Percentiles rank a stretch among this genome's conserved stretches.
These are phyloP conservation scores for Fraxinus pennsylvanica DNA, from an alignment of 257 asterid genomes.

Conservation along the genomic window DNA sequence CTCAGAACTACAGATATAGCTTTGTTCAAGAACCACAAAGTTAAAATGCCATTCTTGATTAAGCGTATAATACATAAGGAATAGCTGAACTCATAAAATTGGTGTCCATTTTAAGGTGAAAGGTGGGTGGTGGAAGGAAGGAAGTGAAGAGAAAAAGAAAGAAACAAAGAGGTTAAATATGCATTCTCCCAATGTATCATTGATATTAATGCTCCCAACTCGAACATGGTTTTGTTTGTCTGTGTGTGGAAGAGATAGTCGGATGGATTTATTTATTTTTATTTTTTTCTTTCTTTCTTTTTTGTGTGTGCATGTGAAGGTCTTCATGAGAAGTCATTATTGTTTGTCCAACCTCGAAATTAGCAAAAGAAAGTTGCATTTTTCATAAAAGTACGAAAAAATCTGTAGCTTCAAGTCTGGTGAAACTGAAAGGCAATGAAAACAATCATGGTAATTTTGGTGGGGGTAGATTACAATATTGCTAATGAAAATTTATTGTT, in stretches of 20 bases:
- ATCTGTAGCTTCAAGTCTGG: slow-evolving; percentile 4
- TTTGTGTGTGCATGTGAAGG: not conserved
- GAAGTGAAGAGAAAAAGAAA: not conserved
- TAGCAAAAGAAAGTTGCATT: not conserved
- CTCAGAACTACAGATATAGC: not conserved
- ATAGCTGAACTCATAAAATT: not conserved
- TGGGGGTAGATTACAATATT: not conserved
- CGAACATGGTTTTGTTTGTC: not conserved
- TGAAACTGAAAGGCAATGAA: not conserved
- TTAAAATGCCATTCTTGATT: not conserved
- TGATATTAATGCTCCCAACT: not conserved
- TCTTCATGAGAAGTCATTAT: not conserved
- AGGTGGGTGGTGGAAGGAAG: not conserved
- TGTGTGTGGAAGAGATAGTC: not conserved
- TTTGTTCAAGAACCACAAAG: not conserved
- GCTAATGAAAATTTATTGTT: not conserved
- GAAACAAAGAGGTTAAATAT: not conserved
- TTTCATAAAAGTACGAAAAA: not conserved
- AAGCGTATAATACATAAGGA: not conserved
- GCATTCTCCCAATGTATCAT: not conserved
- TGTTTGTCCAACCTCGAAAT: not conserved
- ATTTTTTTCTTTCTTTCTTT: too few relatives aligned
- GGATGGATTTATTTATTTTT: not conserved
- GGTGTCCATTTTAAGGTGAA: not conserved
- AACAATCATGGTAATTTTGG: not conserved